phyloP scores from a whole-genome alignment of 768 basidiomycete genomes.

The Leccinum uliginosum region DNA sequence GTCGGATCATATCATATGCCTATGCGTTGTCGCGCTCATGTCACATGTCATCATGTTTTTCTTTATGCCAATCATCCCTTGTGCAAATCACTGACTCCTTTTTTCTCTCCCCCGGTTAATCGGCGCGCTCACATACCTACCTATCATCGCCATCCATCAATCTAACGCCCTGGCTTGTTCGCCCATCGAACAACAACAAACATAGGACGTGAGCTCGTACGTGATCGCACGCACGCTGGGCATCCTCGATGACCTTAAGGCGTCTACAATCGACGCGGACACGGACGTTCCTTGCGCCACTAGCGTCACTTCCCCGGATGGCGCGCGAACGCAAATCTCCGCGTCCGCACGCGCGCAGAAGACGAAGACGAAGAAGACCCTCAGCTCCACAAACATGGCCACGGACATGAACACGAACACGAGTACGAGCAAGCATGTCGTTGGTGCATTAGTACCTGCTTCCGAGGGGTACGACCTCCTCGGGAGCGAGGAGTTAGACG shows the following conservation, averaged over 20 bases:
- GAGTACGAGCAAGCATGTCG: background rate
- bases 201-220: constrained; percentile 75
- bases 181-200: background rate
- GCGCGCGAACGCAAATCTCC: background rate
- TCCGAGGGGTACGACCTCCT: constrained; percentile 8
- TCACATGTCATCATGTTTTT: background rate
- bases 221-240: constrained; percentile 80
- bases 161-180: background rate
- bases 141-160: background rate
- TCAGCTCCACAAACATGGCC: background rate
- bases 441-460: background rate
- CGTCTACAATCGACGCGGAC: constrained; percentile 57
- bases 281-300: background rate
- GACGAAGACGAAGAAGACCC: background rate
- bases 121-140: background rate
- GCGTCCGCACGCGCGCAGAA: background rate
- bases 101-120: background rate
- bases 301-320: background rate
- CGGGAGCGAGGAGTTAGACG: constrained; percentile 12
- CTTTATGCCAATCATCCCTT: background rate
- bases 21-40: background rate
- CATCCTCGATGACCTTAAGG: constrained; percentile 68
- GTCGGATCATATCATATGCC: constrained; percentile 1
- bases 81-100: constrained; percentile 9
- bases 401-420: background rate